These are phyloP conservation scores for Fusarium acutatum DNA, from an alignment of 2,329 filamentous ascomycete genomes.

Conservation along the genomic window DNA sequence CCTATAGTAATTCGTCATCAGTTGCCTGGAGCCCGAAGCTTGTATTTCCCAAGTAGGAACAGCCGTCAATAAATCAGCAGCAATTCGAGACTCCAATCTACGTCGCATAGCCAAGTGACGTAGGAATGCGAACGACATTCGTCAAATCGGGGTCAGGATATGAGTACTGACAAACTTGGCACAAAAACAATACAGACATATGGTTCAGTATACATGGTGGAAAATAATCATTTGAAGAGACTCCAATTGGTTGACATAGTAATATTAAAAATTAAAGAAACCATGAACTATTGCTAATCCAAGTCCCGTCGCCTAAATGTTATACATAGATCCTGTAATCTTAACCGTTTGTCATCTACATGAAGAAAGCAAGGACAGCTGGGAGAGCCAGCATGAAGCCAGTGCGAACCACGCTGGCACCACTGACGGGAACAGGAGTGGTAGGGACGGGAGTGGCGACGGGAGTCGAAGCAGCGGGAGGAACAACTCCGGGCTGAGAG, in stretches of 20 bases:
- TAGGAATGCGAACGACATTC: rapidly evolving
- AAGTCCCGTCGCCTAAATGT: neutral
- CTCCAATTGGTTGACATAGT: neutral
- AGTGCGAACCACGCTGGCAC: conserved; percentile 16
- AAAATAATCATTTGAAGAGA: rapidly evolving
- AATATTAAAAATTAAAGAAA: conserved; percentile 26
- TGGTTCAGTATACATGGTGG: rapidly evolving
- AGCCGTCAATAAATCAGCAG: rapidly evolving
- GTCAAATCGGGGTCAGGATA: rapidly evolving
- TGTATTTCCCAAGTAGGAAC: too few species aligned
- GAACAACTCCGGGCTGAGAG: neutral
- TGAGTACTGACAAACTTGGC: rapidly evolving
- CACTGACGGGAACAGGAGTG: conserved; percentile 15
- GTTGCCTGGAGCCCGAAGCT: neutral
- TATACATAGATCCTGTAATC: neutral
- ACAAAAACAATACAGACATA: neutral
- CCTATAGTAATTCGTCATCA: neutral
- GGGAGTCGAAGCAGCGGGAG: conserved; percentile 5
- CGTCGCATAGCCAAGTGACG: rapidly evolving
- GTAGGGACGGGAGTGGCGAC: neutral
- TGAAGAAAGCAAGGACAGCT: conserved; percentile 17
- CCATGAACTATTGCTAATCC: conserved; percentile 1
- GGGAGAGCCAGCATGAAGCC: conserved; percentile 23
- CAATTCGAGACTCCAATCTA: too few species aligned
- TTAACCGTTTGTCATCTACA: conserved; percentile 10